Evolutionary conservation across 805 yeast genomes (phyloP).

Genomic region (Candida saitoana): DNA sequence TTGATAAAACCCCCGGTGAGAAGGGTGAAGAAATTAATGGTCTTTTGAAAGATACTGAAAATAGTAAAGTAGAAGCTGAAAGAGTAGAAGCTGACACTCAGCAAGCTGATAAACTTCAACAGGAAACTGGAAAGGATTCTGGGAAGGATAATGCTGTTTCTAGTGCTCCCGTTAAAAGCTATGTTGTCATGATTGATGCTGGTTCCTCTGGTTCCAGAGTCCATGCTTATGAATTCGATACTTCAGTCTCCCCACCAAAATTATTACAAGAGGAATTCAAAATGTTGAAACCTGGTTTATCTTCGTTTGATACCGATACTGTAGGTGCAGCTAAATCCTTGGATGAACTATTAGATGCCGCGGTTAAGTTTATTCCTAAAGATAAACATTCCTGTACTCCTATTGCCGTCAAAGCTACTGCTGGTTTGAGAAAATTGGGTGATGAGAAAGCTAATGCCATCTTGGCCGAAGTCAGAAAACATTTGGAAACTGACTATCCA

Average conservation of each 20-base stretch:
- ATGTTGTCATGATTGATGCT: constrained; percentile 93
- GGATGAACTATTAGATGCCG: constrained; percentile 74
- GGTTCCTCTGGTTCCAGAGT: constrained; percentile 97
- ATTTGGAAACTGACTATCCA: constrained; percentile 78
- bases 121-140: constrained; percentile 4
- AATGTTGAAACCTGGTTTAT: constrained; percentile 90
- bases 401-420: constrained; percentile 95
- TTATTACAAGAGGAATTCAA: constrained; percentile 77
- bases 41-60: constrained; percentile 3
- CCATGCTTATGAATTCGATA: constrained; percentile 88
- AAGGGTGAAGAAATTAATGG: constrained; percentile 1
- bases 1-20: constrained; percentile 1
- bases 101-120: constrained; percentile 10
- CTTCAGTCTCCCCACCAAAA: constrained; percentile 79
- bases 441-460: constrained; percentile 67
- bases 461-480: constrained; percentile 68
- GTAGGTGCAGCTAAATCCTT: constrained; percentile 85
- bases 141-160: background rate
- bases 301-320: constrained; percentile 76
- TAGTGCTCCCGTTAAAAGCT: constrained; percentile 43
- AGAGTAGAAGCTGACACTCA: constrained; percentile 12
- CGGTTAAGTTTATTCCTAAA: constrained; percentile 73
- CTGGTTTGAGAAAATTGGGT: constrained; percentile 88
- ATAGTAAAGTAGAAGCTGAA: constrained; percentile 3
- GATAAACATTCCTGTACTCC: constrained; percentile 79